Evolutionary conservation across 2,329 filamentous ascomycete genomes (phyloP).

Genomic region (Fragosphaeria purpurea): DNA sequence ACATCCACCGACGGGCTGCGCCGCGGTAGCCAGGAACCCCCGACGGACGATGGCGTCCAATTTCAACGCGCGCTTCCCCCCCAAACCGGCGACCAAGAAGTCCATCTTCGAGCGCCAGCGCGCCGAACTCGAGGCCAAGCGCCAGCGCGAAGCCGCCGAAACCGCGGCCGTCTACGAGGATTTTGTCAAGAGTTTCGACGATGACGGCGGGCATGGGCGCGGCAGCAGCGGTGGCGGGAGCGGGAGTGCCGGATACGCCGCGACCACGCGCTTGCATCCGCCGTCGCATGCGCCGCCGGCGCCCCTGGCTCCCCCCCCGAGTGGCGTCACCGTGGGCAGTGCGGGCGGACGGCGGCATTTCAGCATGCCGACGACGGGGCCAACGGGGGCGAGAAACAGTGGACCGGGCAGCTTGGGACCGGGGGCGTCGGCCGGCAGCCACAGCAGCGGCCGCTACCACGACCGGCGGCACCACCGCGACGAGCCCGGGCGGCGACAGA

Average conservation of each 20-base stretch:
- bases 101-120: constrained; percentile 83
- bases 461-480: neutral
- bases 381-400: constrained; percentile 36
- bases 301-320: constrained; percentile 22
- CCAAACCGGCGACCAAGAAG: constrained; percentile 45
- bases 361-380: constrained; percentile 40
- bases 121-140: constrained; percentile 76
- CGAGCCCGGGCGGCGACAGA: neutral
- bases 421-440: constrained; percentile 26
- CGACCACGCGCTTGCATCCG: too few species aligned
- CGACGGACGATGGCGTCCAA: constrained; percentile 33
- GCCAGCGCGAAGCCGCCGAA: constrained; percentile 72
- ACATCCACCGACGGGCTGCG: too few species aligned
- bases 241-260: neutral
- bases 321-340: constrained; percentile 9
- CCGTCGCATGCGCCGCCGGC: constrained; percentile 3
- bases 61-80: constrained; percentile 24
- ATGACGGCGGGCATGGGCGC: constrained; percentile 49
- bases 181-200: constrained; percentile 71
- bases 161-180: constrained; percentile 79
- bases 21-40: neutral
- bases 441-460: constrained; percentile 6
- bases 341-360: constrained; percentile 53
- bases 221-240: constrained; percentile 29
- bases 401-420: constrained; percentile 54